Conservation (phyloP, 2,329 filamentous ascomycete species). For the Grosmannia serpens region DNA sequence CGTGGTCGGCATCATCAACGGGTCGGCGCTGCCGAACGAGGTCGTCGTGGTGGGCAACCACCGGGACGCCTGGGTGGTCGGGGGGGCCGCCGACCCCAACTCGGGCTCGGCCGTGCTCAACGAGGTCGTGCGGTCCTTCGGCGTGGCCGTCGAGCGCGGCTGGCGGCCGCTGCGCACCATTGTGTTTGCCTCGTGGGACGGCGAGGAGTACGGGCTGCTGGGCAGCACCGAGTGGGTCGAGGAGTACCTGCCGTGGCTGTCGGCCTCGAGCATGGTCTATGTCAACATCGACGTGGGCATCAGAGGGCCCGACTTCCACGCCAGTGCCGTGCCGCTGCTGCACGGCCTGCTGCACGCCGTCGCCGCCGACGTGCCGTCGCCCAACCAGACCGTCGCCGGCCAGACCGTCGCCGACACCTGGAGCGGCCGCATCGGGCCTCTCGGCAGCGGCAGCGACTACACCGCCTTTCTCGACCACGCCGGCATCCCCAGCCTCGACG, state of each 20-base stretch:
- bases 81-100: conserved; percentile 72
- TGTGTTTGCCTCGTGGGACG: conserved; percentile 76
- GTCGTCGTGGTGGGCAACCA: conserved; percentile 82
- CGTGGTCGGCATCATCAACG: conserved; percentile 85
- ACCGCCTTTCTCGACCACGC: conserved; percentile 65
- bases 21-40: conserved; percentile 63
- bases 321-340: conserved; percentile 62
- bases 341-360: conserved; percentile 61
- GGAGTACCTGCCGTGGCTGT: conserved; percentile 74
- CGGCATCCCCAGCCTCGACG: conserved; percentile 53
- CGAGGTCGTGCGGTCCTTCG: conserved; percentile 65
- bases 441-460: conserved; percentile 65
- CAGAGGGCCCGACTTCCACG: conserved; percentile 49
- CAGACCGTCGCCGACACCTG: conserved; percentile 61
- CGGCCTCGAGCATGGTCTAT: conserved; percentile 63
- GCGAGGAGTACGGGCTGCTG: conserved; percentile 75
- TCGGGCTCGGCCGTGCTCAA: conserved; percentile 70
- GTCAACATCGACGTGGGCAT: conserved; percentile 75
- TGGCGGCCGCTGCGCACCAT: conserved; percentile 86
- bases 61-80: conserved; percentile 61
- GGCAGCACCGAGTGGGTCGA: conserved; percentile 92
- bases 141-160: conserved; percentile 53
- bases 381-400: conserved; percentile 61
- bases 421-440: conserved; percentile 48
- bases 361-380: conserved; percentile 50